Percentiles rank a stretch among this genome's conserved stretches.
Evolutionary conservation across 495 filamentous ascomycete genomes (phyloP).

Genomic region (Penicillium lividum): DNA sequence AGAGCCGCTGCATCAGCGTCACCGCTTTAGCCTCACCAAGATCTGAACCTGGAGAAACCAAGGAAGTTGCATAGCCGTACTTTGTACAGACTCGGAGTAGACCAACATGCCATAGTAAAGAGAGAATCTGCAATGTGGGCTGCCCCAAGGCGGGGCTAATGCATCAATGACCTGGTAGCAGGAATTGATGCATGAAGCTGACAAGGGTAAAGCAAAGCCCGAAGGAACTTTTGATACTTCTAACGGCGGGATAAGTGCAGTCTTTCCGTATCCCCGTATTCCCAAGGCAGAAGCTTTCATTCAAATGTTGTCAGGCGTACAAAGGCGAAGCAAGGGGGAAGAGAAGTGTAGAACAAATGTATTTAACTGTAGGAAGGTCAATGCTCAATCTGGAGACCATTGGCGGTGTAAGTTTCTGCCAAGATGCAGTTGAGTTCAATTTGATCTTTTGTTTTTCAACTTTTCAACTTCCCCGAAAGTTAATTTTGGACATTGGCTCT

Average conservation of each 20-base stretch:
- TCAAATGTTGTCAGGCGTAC: neutral
- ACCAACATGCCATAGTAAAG: neutral
- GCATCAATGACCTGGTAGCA: constrained; percentile 1
- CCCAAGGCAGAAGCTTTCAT: no score
- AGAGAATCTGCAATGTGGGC: neutral
- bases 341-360: no score
- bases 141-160: neutral
- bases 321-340: neutral
- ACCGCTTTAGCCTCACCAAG: neutral
- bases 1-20: neutral
- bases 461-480: neutral
- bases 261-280: no score
- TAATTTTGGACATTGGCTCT: neutral
- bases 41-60: no score
- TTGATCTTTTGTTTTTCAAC: neutral
- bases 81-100: no score
- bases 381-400: neutral
- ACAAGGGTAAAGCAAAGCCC: neutral
- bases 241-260: neutral
- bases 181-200: neutral
- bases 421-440: neutral
- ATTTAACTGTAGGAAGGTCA: neutral
- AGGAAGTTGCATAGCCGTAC: no score
- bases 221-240: neutral
- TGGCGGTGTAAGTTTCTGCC: neutral